A percentile compares a stretch with the other conserved stretches of the same genome.
phyloP scores from a whole-genome alignment of 2,329 filamentous ascomycete species.

The Botrytis porri region DNA sequence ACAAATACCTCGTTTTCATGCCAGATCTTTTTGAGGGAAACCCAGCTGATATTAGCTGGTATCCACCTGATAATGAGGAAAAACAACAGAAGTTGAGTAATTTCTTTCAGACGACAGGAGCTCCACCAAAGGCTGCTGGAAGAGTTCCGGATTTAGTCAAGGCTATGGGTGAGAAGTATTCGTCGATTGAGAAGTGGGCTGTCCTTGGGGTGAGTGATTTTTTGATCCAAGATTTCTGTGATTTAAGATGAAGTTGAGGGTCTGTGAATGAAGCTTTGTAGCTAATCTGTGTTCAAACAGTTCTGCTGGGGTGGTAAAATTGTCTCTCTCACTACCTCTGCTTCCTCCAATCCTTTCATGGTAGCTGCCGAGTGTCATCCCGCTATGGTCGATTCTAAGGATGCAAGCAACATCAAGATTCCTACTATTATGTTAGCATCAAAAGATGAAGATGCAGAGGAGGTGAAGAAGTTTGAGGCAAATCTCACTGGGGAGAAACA shows the following conservation, averaged over 20 bases:
- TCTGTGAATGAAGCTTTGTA: background rate
- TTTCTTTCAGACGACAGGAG: constrained; percentile 49
- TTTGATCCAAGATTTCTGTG: background rate
- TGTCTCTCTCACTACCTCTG: constrained; percentile 29
- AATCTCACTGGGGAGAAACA: constrained; percentile 44
- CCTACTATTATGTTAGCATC: constrained; percentile 64
- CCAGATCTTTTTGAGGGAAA: constrained; percentile 84
- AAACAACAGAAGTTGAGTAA: constrained; percentile 56
- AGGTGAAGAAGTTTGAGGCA: constrained; percentile 45
- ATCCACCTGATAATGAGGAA: constrained; percentile 58
- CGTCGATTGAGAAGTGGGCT: constrained; percentile 49
- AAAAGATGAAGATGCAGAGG: constrained; percentile 55
- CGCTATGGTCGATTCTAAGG: constrained; percentile 61
- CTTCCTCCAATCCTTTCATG: constrained; percentile 46
- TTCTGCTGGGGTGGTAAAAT: constrained; percentile 40
- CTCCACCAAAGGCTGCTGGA: constrained; percentile 40
- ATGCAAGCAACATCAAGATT: constrained; percentile 58
- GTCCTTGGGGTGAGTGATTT: constrained; percentile 28
- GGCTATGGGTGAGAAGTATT: constrained; percentile 49
- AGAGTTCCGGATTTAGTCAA: constrained; percentile 51
- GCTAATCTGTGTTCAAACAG: constrained; percentile 17
- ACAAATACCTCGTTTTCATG: constrained; percentile 81
- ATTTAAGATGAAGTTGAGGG: background rate
- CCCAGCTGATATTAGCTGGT: constrained; percentile 47
- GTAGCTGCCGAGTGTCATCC: constrained; percentile 54